phyloP scores from a whole-genome alignment of 2,329 filamentous ascomycete species.

The Sporothrix dimorphospora region DNA sequence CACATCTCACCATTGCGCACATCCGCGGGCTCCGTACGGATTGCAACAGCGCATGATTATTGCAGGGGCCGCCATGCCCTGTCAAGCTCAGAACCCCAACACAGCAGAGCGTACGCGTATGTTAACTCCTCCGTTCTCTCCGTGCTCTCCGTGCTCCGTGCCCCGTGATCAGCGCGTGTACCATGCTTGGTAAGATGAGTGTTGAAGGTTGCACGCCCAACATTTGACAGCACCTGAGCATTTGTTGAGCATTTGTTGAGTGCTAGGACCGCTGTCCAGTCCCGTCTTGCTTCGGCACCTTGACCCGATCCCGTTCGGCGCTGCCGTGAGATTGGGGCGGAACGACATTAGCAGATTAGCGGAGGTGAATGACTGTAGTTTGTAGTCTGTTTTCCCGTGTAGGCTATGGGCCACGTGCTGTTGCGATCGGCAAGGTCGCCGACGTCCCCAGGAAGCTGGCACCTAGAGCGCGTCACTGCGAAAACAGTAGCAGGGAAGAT shows the following conservation, averaged over 20 bases:
- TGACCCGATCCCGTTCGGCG: neutral
- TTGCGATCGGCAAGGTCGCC: slow-evolving; percentile 14
- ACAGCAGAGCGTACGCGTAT: neutral
- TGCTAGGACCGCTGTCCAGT: neutral
- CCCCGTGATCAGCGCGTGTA: neutral
- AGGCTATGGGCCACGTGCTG: slow-evolving; percentile 2
- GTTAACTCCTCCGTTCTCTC: neutral
- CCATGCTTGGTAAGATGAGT: slow-evolving; percentile 4
- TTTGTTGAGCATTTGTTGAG: neutral
- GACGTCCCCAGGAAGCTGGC: neutral
- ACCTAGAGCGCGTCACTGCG: neutral
- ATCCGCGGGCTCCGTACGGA: neutral
- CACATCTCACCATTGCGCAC: neutral
- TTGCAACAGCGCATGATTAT: slow-evolving; percentile 3
- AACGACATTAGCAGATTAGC: neutral
- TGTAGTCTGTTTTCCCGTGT: neutral
- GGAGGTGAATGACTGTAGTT: too few relatives aligned
- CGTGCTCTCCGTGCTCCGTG: neutral
- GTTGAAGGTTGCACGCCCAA: neutral
- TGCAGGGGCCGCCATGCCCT: too few relatives aligned
- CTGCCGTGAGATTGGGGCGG: neutral
- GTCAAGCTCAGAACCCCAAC: neutral
- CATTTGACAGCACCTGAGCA: neutral
- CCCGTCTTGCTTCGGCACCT: neutral
- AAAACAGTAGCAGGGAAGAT: neutral